Evolutionary conservation across 345 rosid species (phyloP).

Genomic region (Laguncularia racemosa): DNA sequence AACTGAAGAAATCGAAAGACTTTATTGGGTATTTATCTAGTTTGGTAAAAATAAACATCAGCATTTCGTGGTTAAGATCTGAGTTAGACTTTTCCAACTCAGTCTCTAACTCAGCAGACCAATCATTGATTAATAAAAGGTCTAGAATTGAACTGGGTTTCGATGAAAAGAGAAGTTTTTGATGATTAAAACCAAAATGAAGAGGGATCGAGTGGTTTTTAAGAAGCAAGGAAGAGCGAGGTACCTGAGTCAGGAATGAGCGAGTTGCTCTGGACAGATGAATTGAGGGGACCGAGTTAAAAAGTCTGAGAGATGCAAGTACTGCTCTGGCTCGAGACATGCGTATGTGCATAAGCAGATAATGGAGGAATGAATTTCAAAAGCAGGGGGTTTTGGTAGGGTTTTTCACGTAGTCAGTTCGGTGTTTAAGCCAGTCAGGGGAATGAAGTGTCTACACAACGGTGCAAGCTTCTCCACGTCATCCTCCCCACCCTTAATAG

Average conservation of each 20-base stretch:
- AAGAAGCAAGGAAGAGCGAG: constrained; percentile 17
- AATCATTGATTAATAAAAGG: constrained; percentile 29
- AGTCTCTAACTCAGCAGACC: constrained; percentile 47
- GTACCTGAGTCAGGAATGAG: constrained; percentile 31
- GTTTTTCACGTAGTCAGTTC: too few species aligned
- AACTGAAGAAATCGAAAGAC: constrained; percentile 53
- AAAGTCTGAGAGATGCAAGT: constrained; percentile 29
- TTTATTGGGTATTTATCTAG: constrained; percentile 47
- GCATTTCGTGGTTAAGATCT: constrained; percentile 46
- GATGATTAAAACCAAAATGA: constrained; percentile 11
- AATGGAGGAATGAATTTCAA: too few species aligned
- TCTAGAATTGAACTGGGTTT: constrained; percentile 37
- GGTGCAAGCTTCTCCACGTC: too few species aligned
- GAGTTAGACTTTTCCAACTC: constrained; percentile 25
- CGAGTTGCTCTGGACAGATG: constrained; percentile 20
- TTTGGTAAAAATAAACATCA: constrained; percentile 55
- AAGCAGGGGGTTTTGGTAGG: too few species aligned
- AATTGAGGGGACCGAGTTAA: constrained; percentile 25
- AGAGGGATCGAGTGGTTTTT: constrained; percentile 6
- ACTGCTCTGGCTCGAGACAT: constrained; percentile 59
- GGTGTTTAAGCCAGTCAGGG: too few species aligned
- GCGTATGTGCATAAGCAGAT: not conserved
- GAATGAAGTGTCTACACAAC: too few species aligned
- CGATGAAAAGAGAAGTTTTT: constrained; percentile 30
- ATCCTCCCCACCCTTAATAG: too few species aligned